Evolutionary conservation across 306 rosid genomes (phyloP), one percentile per base, ranked within the genome.

Genomic region (Casuarina cunninghamiana): DNA sequence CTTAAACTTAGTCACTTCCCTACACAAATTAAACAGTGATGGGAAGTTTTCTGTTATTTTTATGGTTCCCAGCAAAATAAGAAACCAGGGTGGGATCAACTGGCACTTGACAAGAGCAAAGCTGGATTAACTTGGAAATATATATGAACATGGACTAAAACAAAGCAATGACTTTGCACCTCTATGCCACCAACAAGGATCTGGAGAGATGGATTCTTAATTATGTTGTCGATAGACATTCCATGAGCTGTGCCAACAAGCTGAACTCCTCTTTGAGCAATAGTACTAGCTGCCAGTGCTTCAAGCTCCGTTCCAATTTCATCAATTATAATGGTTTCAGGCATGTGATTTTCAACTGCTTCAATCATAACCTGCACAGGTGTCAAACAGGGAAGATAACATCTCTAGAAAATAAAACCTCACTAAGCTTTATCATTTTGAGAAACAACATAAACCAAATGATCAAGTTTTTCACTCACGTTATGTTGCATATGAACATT

Each of bases 261-360:
- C 65, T 96, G 98, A 79, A 96, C 99, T 82, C 99, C 99, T 93
- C 99, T 88, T 88, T 96, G 98, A 84, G 99, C 99, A 84, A 96
- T 93, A 38, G 99, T 96, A 84, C 99, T 91, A 65, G 99, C 98
- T 84, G 99, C 99, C 84, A 96, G 85, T 80, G 99, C 98, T 86
- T 96, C 98, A 68, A 93, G 97, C 73, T 96, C 99, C 1, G 99
- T 96, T 79, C 99, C 99, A 65, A 96, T 96, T 91, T 96, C 99
- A 82, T 96, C 99, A 57, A 96, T 96, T 55, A 96, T 93, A 83
- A 96, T 93, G 72, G 94, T 85, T 85, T 96, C 86, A 3, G 98
- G 99, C 99, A 90, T 96, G 84, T 96, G 98, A 77, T 95, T 95
- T 82, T 95, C 98, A 71, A 95, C 97, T 57, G 98, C 98, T 79